Percentiles rank a stretch among this genome's conserved stretches.
Conservation (phyloP, 768 basidiomycete species). For the Tylopilus sp. region DNA sequence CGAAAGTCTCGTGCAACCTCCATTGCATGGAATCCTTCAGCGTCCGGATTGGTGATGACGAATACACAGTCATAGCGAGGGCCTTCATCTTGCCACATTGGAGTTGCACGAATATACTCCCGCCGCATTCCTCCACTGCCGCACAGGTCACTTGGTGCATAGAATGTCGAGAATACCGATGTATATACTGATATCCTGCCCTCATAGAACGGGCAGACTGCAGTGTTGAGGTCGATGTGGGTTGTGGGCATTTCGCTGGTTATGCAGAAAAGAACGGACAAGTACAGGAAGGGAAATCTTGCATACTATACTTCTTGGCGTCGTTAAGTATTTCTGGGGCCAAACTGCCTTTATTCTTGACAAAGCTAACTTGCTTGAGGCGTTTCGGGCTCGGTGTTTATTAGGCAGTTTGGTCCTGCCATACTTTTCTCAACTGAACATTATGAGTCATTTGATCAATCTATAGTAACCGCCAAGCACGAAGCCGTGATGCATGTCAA, state of each 20-base stretch:
- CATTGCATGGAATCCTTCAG: neutral
- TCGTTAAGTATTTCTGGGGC: too few relatives aligned
- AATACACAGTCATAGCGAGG: neutral
- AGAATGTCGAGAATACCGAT: neutral
- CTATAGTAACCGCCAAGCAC: constrained; percentile 31
- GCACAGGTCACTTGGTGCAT: neutral
- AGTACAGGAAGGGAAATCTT: too few relatives aligned
- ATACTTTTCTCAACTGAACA: constrained; percentile 29
- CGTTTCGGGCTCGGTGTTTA: too few relatives aligned
- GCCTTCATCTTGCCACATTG: neutral
- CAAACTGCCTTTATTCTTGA: too few relatives aligned
- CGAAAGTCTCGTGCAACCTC: neutral
- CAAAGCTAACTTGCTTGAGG: too few relatives aligned
- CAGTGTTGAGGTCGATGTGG: too few relatives aligned
- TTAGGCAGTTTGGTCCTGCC: constrained; percentile 29
- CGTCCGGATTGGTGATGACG: neutral
- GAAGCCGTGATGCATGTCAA: constrained; percentile 20
- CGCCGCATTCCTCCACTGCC: neutral
- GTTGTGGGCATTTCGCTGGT: too few relatives aligned
- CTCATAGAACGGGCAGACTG: neutral
- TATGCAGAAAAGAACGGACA: too few relatives aligned
- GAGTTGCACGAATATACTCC: neutral
- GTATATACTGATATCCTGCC: neutral
- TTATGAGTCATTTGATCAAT: constrained; percentile 29
- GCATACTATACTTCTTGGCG: too few relatives aligned